Base-by-base conservation (phyloP, 1,284 basidiomycete genomes). In the Golubevia sp. region DNA sequence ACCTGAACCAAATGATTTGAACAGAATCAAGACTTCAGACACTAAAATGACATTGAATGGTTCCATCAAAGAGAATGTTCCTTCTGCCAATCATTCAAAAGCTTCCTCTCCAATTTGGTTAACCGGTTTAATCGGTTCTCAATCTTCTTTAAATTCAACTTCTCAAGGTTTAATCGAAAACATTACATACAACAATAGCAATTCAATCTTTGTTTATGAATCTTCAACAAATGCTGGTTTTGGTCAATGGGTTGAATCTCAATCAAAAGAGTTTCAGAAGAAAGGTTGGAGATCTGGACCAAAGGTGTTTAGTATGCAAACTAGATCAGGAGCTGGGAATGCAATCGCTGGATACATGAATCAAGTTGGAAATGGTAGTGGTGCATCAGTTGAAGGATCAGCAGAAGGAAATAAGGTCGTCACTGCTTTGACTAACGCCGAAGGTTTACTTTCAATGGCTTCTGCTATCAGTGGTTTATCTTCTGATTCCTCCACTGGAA, bases 191-290 rank as follows among this genome's bases (percentile, higher is more conserved):
- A 61, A 58, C 58, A 68, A 72, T 64, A 75, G 71, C 66, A 66
- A 67, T 58, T 69, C 77, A 55, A 59, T 82, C 62, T 82, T 82
- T 64, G 77, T 73, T 66, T 82, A 82, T 73, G 80, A 82, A 70
- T 74, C 76, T 60, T 64, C 62, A 20, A 67, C 71, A 54, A 77
- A 76, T 58, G 80, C 67, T 26, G 73, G 75, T 15, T 73, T 82
- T 50, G 80, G 80, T 55, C 59, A 70, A 7, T 78, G 62, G 68
- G 67, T 71, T 58, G 80, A 83, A 65, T 57, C 67, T 55, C 65
- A 76, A 61, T 74, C 75, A 18, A 27, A 61, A 27, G 60, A 64
- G 2, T 73, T 73, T 24, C 55, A 58, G 18, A 34, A 55, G 34
- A 59, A 70, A 55, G 70, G 71, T 30, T 69, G 64, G 68, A 67